phyloP scores from a whole-genome alignment of 169 alveolate species.

The Plasmodium vinckei region DNA sequence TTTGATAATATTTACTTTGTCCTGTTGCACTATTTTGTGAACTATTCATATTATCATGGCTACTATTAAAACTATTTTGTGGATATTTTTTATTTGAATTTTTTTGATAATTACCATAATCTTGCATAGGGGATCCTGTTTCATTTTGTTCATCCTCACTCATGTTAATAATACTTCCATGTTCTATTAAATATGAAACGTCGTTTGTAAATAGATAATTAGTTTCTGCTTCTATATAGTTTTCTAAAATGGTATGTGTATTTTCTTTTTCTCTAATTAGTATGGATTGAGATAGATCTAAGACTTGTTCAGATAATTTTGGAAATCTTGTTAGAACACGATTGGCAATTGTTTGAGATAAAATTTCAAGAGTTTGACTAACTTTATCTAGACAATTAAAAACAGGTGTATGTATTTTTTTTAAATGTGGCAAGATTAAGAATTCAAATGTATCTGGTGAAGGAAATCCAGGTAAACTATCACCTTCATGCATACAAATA shows the following conservation, averaged over 20 bases:
- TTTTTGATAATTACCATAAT: conserved; percentile 5
- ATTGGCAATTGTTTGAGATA: conserved; percentile 93
- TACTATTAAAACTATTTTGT: conserved; percentile 15
- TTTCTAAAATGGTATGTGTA: conserved; percentile 89
- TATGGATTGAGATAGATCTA: conserved; percentile 88
- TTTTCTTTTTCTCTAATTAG: conserved; percentile 92
- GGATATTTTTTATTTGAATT: conserved; percentile 46
- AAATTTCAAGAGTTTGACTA: conserved; percentile 89
- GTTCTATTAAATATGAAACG: conserved; percentile 89
- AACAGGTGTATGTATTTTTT: conserved; percentile 86
- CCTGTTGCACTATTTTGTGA: conserved; percentile 4
- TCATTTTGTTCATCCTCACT: conserved; percentile 77
- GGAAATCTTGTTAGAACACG: conserved; percentile 95
- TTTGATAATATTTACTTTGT: conserved; percentile 29
- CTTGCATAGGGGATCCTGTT: conserved; percentile 27
- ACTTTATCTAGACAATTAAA: conserved; percentile 84
- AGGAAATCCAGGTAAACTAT: conserved; percentile 98
- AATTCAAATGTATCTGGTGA: conserved; percentile 97
- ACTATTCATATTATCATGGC: conserved; percentile 14
- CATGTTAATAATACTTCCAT: conserved; percentile 82
- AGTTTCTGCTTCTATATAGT: conserved; percentile 92
- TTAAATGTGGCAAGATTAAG: conserved; percentile 95
- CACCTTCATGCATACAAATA: conserved; percentile 98
- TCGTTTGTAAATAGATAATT: conserved; percentile 96
- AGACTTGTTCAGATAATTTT: conserved; percentile 91